Conservation (phyloP, 2,329 filamentous ascomycete species). For the Pseudocercospora ulei region DNA sequence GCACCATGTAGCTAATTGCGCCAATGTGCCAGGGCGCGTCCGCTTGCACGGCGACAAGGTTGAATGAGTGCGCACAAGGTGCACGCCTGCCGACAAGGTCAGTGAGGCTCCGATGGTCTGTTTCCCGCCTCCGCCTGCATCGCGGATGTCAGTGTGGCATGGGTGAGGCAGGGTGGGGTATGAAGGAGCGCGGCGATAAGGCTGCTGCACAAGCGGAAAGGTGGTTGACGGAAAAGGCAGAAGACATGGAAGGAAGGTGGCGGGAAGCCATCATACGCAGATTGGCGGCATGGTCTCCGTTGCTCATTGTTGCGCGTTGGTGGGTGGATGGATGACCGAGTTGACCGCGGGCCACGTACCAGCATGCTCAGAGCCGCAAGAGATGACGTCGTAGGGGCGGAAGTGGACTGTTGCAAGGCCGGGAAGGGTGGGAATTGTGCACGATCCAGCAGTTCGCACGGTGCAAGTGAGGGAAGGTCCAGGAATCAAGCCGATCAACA, state of each 20-base stretch:
- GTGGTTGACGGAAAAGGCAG: neutral
- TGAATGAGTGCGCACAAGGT: slow-evolving; percentile 4
- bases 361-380: slow-evolving; percentile 16
- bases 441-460: neutral
- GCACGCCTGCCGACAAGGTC: slow-evolving; percentile 5
- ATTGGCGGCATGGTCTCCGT: slow-evolving; percentile 4
- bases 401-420: neutral
- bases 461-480: neutral
- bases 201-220: neutral
- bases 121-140: slow-evolving; percentile 1
- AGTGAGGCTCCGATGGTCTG: neutral
- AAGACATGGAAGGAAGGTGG: slow-evolving; percentile 1
- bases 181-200: neutral
- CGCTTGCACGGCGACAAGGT: neutral
- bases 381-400: slow-evolving; percentile 8
- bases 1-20: neutral
- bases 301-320: too few species aligned
- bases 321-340: slow-evolving; percentile 1
- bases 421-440: neutral
- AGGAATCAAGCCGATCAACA: neutral
- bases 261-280: slow-evolving; percentile 1
- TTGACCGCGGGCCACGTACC: slow-evolving; percentile 12
- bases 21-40: neutral
- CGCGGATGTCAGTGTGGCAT: neutral
- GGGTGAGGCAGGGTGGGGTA: neutral